Percentiles rank a stretch among this genome's conserved stretches.
These are phyloP conservation scores for Aspergillus hortae DNA, from an alignment of 2,329 filamentous ascomycete species.

Conservation along the genomic window DNA sequence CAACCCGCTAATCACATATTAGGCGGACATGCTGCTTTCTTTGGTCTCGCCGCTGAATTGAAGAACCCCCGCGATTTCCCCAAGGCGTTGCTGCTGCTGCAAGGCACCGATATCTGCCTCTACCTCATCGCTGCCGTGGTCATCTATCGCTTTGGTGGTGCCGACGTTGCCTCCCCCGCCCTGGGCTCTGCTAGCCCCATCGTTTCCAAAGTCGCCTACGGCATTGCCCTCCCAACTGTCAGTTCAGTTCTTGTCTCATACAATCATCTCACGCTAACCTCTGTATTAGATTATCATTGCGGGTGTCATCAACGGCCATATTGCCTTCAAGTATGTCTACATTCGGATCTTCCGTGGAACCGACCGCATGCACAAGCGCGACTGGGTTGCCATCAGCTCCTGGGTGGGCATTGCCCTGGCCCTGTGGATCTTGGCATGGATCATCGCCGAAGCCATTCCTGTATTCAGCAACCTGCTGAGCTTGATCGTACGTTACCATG, in stretches of 20 bases:
- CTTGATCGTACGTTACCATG: slow-evolving; percentile 45
- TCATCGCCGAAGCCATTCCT: slow-evolving; percentile 68
- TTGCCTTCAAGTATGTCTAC: slow-evolving; percentile 65
- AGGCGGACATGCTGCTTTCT: slow-evolving; percentile 64
- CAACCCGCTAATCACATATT: slow-evolving; percentile 35
- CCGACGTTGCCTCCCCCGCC: slow-evolving; percentile 61
- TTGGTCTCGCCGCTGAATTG: slow-evolving; percentile 63
- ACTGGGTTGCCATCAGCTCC: slow-evolving; percentile 48
- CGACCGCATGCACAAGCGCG: slow-evolving; percentile 52
- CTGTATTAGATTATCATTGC: slow-evolving; percentile 58
- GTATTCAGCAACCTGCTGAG: slow-evolving; percentile 66
- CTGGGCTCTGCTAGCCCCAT: slow-evolving; percentile 58
- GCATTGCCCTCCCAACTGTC: slow-evolving; percentile 62
- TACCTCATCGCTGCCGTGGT: slow-evolving; percentile 65
- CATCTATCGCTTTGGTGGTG: slow-evolving; percentile 65
- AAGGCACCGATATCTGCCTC: slow-evolving; percentile 56
- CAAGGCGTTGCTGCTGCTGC: slow-evolving; percentile 61
- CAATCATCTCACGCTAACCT: background rate
- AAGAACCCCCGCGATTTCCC: slow-evolving; percentile 58
- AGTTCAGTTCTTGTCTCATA: slow-evolving; percentile 5
- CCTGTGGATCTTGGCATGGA: slow-evolving; percentile 60
- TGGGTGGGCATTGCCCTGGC: slow-evolving; percentile 58
- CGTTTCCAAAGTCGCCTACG: slow-evolving; percentile 64
- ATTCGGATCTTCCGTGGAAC: slow-evolving; percentile 60
- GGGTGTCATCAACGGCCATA: slow-evolving; percentile 66